These are phyloP conservation scores for Solanum hybrid DNA, from an alignment of 305 asterid genomes.

Conservation along the genomic window DNA sequence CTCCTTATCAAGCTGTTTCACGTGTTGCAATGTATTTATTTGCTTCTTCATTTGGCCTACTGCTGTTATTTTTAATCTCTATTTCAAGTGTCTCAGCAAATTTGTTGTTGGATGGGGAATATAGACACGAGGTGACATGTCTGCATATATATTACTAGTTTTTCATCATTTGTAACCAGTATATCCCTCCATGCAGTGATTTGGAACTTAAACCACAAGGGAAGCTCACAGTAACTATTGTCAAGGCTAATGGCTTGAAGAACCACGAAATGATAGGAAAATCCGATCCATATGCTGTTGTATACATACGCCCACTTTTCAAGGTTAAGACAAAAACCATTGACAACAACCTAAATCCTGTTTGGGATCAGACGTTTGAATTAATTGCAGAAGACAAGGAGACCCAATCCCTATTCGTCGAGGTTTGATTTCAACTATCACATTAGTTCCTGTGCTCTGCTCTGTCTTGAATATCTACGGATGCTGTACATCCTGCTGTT, in stretches of 20 bases:
- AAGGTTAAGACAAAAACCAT: slow-evolving; percentile 85
- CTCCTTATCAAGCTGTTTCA: neutral
- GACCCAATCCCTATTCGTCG: slow-evolving; percentile 73
- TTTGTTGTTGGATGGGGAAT: neutral
- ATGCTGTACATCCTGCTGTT: neutral
- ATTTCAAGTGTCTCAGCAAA: neutral
- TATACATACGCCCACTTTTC: slow-evolving; percentile 71
- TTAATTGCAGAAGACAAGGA: slow-evolving; percentile 92
- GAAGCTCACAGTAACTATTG: slow-evolving; percentile 48
- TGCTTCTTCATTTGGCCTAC: neutral
- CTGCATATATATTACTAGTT: neutral
- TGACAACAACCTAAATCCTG: slow-evolving; percentile 90
- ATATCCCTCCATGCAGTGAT: slow-evolving; percentile 41
- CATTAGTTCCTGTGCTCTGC: neutral
- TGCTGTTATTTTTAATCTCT: neutral
- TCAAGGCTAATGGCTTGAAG: slow-evolving; percentile 68
- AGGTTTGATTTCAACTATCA: slow-evolving; percentile 32
- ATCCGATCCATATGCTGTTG: slow-evolving; percentile 84
- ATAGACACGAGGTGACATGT: neutral
- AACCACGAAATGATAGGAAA: slow-evolving; percentile 92
- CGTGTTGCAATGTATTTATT: neutral
- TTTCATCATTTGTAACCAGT: slow-evolving; percentile 2
- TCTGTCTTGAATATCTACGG: neutral
- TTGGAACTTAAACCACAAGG: slow-evolving; percentile 99
- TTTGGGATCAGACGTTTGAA: slow-evolving; percentile 69